Evolutionary conservation across 805 yeast species (phyloP).

Genomic region (Starmerella vaccinii): DNA sequence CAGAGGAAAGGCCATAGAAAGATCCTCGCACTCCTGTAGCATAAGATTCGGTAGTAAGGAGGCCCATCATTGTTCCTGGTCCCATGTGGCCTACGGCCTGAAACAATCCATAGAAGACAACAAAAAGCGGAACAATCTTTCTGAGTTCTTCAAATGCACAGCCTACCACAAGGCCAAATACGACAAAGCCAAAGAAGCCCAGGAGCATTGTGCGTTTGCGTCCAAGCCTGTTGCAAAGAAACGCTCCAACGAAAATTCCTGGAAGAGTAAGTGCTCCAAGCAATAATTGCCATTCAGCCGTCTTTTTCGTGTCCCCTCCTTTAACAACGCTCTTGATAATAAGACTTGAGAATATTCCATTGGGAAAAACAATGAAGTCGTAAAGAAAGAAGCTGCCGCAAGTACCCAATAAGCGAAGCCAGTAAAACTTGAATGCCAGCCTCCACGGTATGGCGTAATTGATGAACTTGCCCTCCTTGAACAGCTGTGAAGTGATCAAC

Average conservation of each 20-base stretch:
- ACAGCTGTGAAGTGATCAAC: slow-evolving; percentile 57
- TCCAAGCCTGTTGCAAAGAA: slow-evolving; percentile 52
- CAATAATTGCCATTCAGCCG: slow-evolving; percentile 65
- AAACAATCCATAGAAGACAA: slow-evolving; percentile 64
- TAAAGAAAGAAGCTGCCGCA: slow-evolving; percentile 70
- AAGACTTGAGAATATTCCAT: slow-evolving; percentile 57
- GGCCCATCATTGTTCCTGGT: slow-evolving; percentile 68
- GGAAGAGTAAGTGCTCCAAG: slow-evolving; percentile 56
- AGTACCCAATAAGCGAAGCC: slow-evolving; percentile 62
- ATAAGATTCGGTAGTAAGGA: slow-evolving; percentile 53
- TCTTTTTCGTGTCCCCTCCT: slow-evolving; percentile 38
- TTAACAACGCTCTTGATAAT: slow-evolving; percentile 45
- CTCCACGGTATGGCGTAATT: slow-evolving; percentile 45
- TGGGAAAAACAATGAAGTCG: slow-evolving; percentile 73
- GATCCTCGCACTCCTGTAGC: slow-evolving; percentile 75
- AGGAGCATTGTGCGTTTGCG: slow-evolving; percentile 60
- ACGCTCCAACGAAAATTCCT: slow-evolving; percentile 64
- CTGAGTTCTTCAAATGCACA: slow-evolving; percentile 44
- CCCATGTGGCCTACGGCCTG: slow-evolving; percentile 63
- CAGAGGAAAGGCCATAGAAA: slow-evolving; percentile 63
- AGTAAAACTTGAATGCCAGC: slow-evolving; percentile 54
- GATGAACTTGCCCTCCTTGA: slow-evolving; percentile 54
- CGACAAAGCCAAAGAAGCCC: slow-evolving; percentile 61
- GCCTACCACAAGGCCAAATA: slow-evolving; percentile 40
- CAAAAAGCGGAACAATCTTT: slow-evolving; percentile 51